Evolutionary conservation across 1,284 basidiomycete species (phyloP), one percentile per base, ranked within the genome.

Genomic region (Leccinum angustisporum): DNA sequence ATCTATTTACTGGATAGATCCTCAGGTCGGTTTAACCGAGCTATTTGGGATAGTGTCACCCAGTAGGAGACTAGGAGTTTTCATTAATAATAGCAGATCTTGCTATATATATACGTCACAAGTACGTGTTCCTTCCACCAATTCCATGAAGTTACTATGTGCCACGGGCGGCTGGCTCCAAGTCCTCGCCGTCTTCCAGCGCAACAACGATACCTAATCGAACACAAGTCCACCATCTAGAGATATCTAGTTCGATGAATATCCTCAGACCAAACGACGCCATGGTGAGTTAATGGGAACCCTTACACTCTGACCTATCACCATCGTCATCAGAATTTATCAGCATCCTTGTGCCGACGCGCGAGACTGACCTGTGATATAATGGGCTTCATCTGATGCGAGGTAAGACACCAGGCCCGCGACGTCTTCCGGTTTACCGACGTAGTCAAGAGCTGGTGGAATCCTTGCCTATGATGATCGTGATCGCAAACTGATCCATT

Each of bases 361-460:
- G 5, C 5, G 43, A 11, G 5, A 18, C 59, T 60, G n/a, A 63
- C 60, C 66, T 4, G 57, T 58, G 27, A 66, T 61, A 9, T 40
- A 58, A 40, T 65, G 52, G 8, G 53, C 61, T 30, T 51, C 62
- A 53, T 63, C 67, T n/a, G 68, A 60, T 53, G 59, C 62, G n/a
- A 70, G 66, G 36, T 52, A 64, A 18, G 60, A 59, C 25, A 63
- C 40, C 7, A 65, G 9, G 9, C 60, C 61, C 6, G 48, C 60
- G 3, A 63, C 57, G 5, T 58, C 51, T 14, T 64, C 57, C 3
- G 34, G 5, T 43, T 60, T 53, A 2, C 64, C 59, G 21, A 66
- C 51, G 48, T 59, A 59, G 16, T 58, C 74, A 31, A 76, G 67
- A 9, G 56, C 38, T 25, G 51, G 58, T 1, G 54, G 61, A 34